Evolutionary conservation across 176 grass and related monocot species (phyloP).

Genomic region (Aegilops longissima): DNA sequence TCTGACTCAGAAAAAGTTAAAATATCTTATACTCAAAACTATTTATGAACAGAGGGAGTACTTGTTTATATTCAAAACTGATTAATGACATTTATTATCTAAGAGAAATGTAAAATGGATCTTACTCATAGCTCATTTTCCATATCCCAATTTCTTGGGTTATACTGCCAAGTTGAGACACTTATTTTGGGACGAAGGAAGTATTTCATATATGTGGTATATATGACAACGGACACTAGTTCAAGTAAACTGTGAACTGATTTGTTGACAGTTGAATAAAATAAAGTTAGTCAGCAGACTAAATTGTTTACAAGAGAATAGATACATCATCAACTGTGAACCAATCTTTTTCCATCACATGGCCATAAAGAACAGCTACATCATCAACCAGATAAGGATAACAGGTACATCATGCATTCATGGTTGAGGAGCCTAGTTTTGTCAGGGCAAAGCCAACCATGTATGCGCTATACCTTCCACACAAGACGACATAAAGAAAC

Average conservation of each 20-base stretch:
- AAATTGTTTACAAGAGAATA: not conserved
- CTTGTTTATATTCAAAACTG: not conserved
- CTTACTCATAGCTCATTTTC: not conserved
- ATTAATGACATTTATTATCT: not conserved
- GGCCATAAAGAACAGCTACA: not conserved
- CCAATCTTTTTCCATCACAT: not conserved
- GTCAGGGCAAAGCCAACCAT: slow-evolving; percentile 11
- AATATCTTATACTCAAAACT: no score
- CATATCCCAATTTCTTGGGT: not conserved
- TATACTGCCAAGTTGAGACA: not conserved
- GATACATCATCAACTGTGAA: not conserved
- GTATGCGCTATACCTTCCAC: not conserved
- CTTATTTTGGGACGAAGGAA: no score
- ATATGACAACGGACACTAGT: not conserved
- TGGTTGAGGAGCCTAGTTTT: not conserved
- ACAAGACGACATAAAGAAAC: not conserved
- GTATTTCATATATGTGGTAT: not conserved
- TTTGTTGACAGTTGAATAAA: not conserved
- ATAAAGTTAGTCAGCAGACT: not conserved
- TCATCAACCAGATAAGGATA: not conserved
- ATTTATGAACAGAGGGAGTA: no score
- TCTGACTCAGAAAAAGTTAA: no score
- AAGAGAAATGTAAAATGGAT: no score
- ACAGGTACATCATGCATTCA: not conserved
- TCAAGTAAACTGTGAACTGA: no score